Evolutionary conservation across 352 stramenopile species (phyloP).

Genomic region (Pythium folliculosum): DNA sequence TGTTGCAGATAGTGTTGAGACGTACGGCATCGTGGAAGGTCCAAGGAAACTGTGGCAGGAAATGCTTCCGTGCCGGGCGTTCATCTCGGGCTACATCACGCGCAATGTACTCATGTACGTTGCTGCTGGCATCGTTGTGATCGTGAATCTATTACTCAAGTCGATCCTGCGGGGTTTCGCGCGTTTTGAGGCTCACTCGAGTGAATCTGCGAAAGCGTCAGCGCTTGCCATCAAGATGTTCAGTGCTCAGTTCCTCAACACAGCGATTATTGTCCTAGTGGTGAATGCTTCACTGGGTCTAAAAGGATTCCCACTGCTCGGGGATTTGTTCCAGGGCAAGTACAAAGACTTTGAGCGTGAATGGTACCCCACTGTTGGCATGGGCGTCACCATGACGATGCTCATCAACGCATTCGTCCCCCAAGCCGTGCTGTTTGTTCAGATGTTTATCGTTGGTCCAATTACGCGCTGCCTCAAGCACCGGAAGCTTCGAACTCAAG

Average conservation of each 20-base stretch:
- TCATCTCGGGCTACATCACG: slow-evolving; percentile 61
- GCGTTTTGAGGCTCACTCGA: slow-evolving; percentile 69
- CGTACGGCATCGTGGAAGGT: slow-evolving; percentile 50
- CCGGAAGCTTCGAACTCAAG: slow-evolving; percentile 56
- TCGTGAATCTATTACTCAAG: slow-evolving; percentile 77
- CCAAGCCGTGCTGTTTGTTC: slow-evolving; percentile 53
- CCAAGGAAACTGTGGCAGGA: slow-evolving; percentile 52
- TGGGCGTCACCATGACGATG: slow-evolving; percentile 86
- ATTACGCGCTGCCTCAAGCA: slow-evolving; percentile 41
- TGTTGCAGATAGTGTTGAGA: slow-evolving; percentile 44
- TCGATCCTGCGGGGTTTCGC: slow-evolving; percentile 62
- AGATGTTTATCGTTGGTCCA: slow-evolving; percentile 63
- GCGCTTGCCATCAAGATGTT: slow-evolving; percentile 80
- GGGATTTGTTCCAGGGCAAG: slow-evolving; percentile 71
- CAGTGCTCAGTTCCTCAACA: slow-evolving; percentile 81
- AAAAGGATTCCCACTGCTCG: slow-evolving; percentile 38
- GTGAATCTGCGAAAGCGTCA: slow-evolving; percentile 73
- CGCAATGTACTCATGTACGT: slow-evolving; percentile 72
- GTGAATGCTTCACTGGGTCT: slow-evolving; percentile 63
- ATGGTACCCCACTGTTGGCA: slow-evolving; percentile 83
- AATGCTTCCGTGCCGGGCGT: slow-evolving; percentile 55
- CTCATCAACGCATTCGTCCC: slow-evolving; percentile 75
- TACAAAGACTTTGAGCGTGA: slow-evolving; percentile 80
- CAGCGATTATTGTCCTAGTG: slow-evolving; percentile 73
- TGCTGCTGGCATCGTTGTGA: slow-evolving; percentile 63